Conservation (phyloP, 2,329 filamentous ascomycete species). For the Alternaria sp. region DNA sequence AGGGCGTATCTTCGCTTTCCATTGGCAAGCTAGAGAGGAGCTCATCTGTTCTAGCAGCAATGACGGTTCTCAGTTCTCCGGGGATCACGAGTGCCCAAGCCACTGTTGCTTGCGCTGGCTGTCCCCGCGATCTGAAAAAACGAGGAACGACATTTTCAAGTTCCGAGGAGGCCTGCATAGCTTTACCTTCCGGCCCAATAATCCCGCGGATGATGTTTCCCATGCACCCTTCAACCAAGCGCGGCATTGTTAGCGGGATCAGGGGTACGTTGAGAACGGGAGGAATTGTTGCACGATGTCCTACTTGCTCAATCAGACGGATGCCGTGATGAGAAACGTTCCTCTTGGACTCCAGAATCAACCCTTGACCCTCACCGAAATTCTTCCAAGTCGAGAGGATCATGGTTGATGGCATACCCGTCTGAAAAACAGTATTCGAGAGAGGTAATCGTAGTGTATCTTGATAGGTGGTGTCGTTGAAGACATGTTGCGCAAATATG, state of each 20-base stretch:
- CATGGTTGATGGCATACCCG: constrained; percentile 59
- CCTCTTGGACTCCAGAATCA: constrained; percentile 21
- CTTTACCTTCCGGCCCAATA: constrained; percentile 54
- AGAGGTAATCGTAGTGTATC: constrained; percentile 67
- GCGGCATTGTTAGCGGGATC: constrained; percentile 69
- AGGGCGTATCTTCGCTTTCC: background rate
- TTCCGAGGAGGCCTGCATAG: constrained; percentile 73
- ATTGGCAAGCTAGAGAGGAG: constrained; percentile 12
- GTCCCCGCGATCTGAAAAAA: constrained; percentile 60
- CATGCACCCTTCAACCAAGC: constrained; percentile 70
- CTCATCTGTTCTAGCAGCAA: constrained; percentile 11
- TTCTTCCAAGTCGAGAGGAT: constrained; percentile 35
- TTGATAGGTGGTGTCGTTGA: background rate
- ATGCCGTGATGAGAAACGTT: constrained; percentile 30
- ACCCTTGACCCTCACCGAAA: background rate
- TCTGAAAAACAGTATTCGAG: constrained; percentile 81
- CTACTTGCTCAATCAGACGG: constrained; percentile 8
- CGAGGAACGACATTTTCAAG: constrained; percentile 71
- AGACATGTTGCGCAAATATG: constrained; percentile 15
- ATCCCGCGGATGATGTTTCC: constrained; percentile 81
- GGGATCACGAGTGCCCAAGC: constrained; percentile 80
- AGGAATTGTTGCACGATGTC: background rate
- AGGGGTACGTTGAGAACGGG: constrained; percentile 59
- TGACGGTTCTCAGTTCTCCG: background rate
- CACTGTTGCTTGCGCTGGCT: constrained; percentile 61